Conservation (phyloP, 495 filamentous ascomycete genomes). For the Aspergillus leporis region DNA sequence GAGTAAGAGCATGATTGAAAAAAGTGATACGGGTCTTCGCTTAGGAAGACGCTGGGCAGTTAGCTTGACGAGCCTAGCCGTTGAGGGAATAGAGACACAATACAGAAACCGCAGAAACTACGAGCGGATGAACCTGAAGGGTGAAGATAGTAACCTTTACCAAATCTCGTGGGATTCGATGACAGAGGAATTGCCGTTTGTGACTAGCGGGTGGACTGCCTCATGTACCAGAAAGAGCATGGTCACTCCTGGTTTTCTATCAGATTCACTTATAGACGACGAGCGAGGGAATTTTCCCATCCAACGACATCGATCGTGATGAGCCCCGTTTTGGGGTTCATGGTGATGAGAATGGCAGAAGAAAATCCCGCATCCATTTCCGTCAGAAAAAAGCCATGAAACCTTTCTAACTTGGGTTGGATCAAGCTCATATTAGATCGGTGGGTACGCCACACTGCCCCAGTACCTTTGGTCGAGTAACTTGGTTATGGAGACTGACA, state of each 20-base stretch:
- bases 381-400: not conserved
- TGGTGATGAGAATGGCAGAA: not conserved
- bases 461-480: not conserved
- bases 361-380: constrained; percentile 1
- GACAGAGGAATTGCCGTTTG: not conserved
- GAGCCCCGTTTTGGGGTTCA: not conserved
- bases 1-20: not conserved
- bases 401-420: not conserved
- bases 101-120: not conserved
- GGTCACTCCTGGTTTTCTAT: not conserved
- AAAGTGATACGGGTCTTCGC: not conserved
- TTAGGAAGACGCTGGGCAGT: not conserved
- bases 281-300: not conserved
- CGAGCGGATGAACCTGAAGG: not conserved
- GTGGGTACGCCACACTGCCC: not conserved
- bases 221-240: not conserved
- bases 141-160: not conserved
- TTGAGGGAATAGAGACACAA: not conserved
- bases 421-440: constrained; percentile 2
- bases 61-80: not conserved
- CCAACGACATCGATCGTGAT: not conserved
- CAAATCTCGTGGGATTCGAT: not conserved
- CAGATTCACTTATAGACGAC: not conserved
- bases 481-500: not conserved
- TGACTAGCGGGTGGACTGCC: not conserved